Conservation (phyloP, 2,329 filamentous ascomycete species). For the Colletotrichum lini region DNA sequence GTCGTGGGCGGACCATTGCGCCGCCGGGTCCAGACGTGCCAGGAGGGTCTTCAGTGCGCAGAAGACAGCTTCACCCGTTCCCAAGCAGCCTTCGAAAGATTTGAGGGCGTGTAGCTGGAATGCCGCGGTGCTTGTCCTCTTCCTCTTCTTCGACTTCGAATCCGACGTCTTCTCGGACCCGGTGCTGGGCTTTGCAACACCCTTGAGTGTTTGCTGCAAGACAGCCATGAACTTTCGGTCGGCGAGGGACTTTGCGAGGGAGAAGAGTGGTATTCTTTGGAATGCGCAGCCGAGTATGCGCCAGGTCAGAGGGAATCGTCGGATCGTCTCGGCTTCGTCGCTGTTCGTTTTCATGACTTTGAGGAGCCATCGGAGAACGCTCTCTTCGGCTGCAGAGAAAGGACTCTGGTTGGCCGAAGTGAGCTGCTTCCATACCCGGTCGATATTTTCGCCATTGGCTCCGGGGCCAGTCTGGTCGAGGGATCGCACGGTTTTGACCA, state of each 20-base stretch:
- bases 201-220: constrained; percentile 75
- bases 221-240: constrained; percentile 78
- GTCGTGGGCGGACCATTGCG: constrained; percentile 56
- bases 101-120: constrained; percentile 60
- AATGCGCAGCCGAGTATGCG: constrained; percentile 73
- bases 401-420: constrained; percentile 56
- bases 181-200: constrained; percentile 60
- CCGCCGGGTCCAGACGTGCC: constrained; percentile 57
- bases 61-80: constrained; percentile 64
- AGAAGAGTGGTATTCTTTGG: constrained; percentile 76
- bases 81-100: constrained; percentile 57
- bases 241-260: constrained; percentile 78
- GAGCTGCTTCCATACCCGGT: constrained; percentile 65
- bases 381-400: constrained; percentile 70
- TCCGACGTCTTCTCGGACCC: constrained; percentile 43
- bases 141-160: constrained; percentile 59
- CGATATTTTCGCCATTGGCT: constrained; percentile 62
- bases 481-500: constrained; percentile 68
- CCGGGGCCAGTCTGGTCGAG: constrained; percentile 67
- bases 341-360: constrained; percentile 68
- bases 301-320: constrained; percentile 73
- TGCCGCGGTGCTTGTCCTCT: constrained; percentile 55
- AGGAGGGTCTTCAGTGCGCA: constrained; percentile 62
- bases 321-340: constrained; percentile 64
- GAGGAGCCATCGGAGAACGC: constrained; percentile 74